Evolutionary conservation across 2,329 filamentous ascomycete species (phyloP), one percentile per base, ranked within the genome.

Genomic region (Coleophoma cylindrospora): DNA sequence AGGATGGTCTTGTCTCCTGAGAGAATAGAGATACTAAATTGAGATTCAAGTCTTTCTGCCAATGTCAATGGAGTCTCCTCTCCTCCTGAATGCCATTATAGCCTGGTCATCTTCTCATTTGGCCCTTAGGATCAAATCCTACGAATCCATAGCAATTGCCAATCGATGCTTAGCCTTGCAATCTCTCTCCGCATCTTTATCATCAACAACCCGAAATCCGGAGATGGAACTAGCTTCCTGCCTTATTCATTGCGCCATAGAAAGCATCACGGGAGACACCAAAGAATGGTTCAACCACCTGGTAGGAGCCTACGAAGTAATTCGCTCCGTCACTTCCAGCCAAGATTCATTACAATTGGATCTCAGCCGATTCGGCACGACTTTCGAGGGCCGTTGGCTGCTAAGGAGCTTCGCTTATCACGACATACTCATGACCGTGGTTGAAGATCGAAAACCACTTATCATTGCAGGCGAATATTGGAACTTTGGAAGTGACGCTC

Each of bases 401-500:
- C 43, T 59, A 37, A 49, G 57, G 11, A 57, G 56, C 45, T 59
- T 59, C 48, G 57, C 57, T 14, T 59, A 59, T 44, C 57, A 59
- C 43, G 57, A 59, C 40, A 49, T 59, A 15, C 48, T 59, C 17
- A 44, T 43, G 34, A 56, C 47, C 27, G 48, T 59, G 17, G 49
- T 52, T 7, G 22, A 48, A 15, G 48, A 45, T 34, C 37, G 50
- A 22, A 37, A 33, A 13, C 57, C 57, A 7, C 41, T 58, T 19
- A 47, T 59, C 11, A 27, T 27, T 10, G 10, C 19, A 10, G 56
- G 57, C n/a, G 32, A 40, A 19, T 54, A 57, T 47, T 57, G 53
- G 52, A 27, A 27, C 9, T 32, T 57, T 12, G 21, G 13, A 14
- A 21, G 22, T 9, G 40, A 43, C 11, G 21, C 40, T 43, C 17